Conservation (phyloP, 805 yeast genomes). For the Wickerhamomyces mucosus region DNA sequence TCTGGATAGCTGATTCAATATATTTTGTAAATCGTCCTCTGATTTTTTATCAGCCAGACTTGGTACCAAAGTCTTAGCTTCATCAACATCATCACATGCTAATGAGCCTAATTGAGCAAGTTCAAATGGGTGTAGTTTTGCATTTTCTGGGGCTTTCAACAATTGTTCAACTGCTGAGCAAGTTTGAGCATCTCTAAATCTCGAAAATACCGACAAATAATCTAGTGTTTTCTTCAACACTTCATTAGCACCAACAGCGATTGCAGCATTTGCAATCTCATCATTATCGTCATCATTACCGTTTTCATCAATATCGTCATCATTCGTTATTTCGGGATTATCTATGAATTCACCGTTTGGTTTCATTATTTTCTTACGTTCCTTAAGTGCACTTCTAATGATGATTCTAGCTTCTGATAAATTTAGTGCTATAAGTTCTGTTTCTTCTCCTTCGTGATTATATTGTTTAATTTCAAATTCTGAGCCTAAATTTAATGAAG, state of each 20-base stretch:
- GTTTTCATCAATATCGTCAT: slow-evolving; percentile 23
- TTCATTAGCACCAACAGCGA: slow-evolving; percentile 73
- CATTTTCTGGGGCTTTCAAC: slow-evolving; percentile 62
- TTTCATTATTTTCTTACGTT: slow-evolving; percentile 49
- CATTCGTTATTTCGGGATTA: slow-evolving; percentile 22
- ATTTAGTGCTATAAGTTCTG: slow-evolving; percentile 75
- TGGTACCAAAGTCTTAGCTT: slow-evolving; percentile 90
- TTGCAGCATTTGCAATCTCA: slow-evolving; percentile 30
- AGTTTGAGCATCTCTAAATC: slow-evolving; percentile 88
- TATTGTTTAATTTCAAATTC: slow-evolving; percentile 80
- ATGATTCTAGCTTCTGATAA: slow-evolving; percentile 83
- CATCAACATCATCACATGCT: slow-evolving; percentile 94
- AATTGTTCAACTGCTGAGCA: slow-evolving; percentile 89
- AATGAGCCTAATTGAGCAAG: slow-evolving; percentile 81
- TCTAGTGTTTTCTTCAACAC: slow-evolving; percentile 88
- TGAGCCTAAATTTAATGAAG: slow-evolving; percentile 79
- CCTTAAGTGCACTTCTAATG: slow-evolving; percentile 82
- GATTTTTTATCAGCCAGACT: slow-evolving; percentile 73
- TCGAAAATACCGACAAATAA: slow-evolving; percentile 73
- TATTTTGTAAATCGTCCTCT: slow-evolving; percentile 78
- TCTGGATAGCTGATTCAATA: slow-evolving; percentile 78
- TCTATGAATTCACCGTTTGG: slow-evolving; percentile 27
- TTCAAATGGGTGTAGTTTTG: slow-evolving; percentile 88
- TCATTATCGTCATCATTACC: slow-evolving; percentile 23
- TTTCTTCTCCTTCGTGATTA: slow-evolving; percentile 71